These are phyloP conservation scores for Pseudogymnoascus sp. DNA, from an alignment of 2,329 filamentous ascomycete species.

Conservation along the genomic window DNA sequence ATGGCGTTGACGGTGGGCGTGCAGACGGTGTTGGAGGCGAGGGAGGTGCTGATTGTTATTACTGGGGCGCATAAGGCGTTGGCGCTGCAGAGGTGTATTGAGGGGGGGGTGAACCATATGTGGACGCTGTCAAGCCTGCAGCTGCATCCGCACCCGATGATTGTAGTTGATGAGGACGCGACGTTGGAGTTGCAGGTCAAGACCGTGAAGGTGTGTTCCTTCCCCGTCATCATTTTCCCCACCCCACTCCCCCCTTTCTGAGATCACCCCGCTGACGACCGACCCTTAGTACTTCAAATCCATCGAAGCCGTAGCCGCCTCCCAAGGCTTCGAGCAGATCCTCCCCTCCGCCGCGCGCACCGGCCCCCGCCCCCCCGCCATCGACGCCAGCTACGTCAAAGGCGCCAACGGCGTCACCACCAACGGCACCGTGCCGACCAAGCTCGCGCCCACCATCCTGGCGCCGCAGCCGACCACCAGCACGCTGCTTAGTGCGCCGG, in stretches of 20 bases:
- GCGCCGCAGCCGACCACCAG: constrained; percentile 49
- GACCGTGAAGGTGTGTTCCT: constrained; percentile 63
- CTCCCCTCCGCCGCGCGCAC: constrained; percentile 50
- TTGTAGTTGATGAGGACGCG: constrained; percentile 76
- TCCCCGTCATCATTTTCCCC: too few relatives aligned
- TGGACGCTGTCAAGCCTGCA: constrained; percentile 81
- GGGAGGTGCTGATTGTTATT: constrained; percentile 70
- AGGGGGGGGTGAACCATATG: constrained; percentile 81
- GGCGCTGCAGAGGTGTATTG: constrained; percentile 72
- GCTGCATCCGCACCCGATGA: constrained; percentile 71
- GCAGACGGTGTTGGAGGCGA: constrained; percentile 71
- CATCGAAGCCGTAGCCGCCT: constrained; percentile 56
- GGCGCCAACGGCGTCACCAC: constrained; percentile 20
- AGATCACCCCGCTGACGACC: too few relatives aligned
- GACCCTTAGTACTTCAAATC: constrained; percentile 60
- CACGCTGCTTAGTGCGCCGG: constrained; percentile 47
- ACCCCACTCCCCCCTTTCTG: too few relatives aligned
- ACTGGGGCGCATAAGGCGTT: constrained; percentile 74
- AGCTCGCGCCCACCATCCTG: constrained; percentile 36
- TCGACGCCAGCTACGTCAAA: constrained; percentile 15
- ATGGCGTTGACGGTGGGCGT: constrained; percentile 83
- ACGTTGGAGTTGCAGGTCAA: constrained; percentile 67
- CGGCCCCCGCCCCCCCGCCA: constrained; percentile 30
- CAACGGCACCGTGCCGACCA: background rate
- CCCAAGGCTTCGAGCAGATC: constrained; percentile 51